Conservation (phyloP, 1,139 yeast genomes). For the Protomyces lactucae-debilis region DNA sequence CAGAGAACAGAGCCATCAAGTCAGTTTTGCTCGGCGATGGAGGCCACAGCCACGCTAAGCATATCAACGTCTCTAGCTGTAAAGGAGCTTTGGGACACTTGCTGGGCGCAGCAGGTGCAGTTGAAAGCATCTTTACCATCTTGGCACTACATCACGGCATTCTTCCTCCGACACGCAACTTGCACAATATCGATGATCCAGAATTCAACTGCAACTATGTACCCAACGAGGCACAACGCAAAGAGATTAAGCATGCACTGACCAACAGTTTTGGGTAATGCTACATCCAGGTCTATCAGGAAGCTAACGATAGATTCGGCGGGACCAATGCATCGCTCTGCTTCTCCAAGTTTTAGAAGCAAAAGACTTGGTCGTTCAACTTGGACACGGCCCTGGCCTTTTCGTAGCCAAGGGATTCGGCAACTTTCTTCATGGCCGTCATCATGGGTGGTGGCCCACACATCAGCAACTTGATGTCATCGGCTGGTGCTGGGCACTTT, state of each 20-base stretch:
- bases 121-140: conserved; percentile 79
- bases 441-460: conserved; percentile 93
- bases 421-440: conserved; percentile 73
- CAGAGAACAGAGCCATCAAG: conserved; percentile 74
- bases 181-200: conserved; percentile 49
- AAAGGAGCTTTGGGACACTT: conserved; percentile 93
- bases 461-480: conserved; percentile 66
- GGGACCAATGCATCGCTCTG: conserved; percentile 79
- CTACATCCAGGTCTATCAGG: neutral
- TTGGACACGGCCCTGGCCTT: conserved; percentile 90
- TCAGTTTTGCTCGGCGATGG: conserved; percentile 41
- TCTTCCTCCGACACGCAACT: conserved; percentile 78
- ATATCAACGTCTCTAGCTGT: conserved; percentile 62
- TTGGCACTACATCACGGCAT: conserved; percentile 50
- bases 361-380: conserved; percentile 88
- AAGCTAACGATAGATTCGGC: conserved; percentile 52
- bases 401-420: conserved; percentile 66
- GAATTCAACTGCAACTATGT: conserved; percentile 61
- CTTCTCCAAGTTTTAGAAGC: conserved; percentile 48
- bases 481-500: conserved; percentile 59
- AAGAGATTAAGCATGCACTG: conserved; percentile 54
- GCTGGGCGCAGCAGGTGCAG: conserved; percentile 93
- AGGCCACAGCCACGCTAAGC: conserved; percentile 30
- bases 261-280: conserved; percentile 79
- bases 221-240: conserved; percentile 44